Base-by-base conservation (phyloP, 257 asterid genomes). In the Striga asiatica region DNA sequence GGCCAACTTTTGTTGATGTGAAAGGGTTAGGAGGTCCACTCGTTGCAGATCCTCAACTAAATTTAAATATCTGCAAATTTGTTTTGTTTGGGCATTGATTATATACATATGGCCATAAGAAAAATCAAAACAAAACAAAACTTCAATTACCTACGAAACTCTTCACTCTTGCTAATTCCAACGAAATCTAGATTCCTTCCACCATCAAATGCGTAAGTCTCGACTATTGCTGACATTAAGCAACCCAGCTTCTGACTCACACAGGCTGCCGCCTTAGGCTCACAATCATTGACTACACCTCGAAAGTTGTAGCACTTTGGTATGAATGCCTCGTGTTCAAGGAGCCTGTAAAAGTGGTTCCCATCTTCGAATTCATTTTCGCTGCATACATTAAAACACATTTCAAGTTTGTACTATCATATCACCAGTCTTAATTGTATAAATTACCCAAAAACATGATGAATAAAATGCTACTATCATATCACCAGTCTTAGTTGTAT, bases 141-240 rank as follows among this genome's bases (percentile, higher is more conserved):
- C n/a, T n/a, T n/a, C n/a, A 22, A 17, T 61, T 75, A 91, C 94
- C 98, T 84, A 21, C 97, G 70, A 41, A 91, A 91, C 76, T 91
- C 98, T 82, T 91, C 98, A n/a, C 96, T 87, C 53, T 87, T 82
- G 84, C 93, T 82, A 73, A 91, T 84, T 53, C 80, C 86, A 0
- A 66, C 29, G 64, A 80, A 91, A 74, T 91, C 94, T 59, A 91
- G 80, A 60, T 60, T 76, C 14, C 50, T 59, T 8, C 83, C 67
- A 54, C 87, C 93, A 46, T 82, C 89, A 25, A 89, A 84, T 24
- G 95, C 85, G 2, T 80, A 84, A 0, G 89, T 72, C 76, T 87
- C 98, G 0, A 91, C 78, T 60, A 91, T 80, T 12, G 97, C 97
- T 34, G 84, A 76, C 94, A 91, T 84, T 61, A 91, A 35, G 73